Base-by-base conservation (phyloP, 2,329 filamentous ascomycete species). In the Geosmithia putterillii region DNA sequence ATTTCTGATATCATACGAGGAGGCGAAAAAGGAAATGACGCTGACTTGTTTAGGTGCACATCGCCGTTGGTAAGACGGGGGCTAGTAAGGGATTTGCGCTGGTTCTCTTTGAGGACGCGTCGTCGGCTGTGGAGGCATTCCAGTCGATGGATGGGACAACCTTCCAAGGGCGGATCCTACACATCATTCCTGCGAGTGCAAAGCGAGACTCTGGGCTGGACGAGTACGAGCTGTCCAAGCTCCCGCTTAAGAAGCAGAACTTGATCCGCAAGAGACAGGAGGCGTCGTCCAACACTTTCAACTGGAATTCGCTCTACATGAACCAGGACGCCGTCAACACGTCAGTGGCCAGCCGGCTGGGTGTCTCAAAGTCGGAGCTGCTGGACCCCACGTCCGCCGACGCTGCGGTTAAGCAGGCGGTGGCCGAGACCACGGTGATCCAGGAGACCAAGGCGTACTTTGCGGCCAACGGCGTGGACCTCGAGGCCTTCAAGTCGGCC, bases 271-370 rank as follows among this genome's bases (percentile, higher is more conserved):
- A 84, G 55, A 94, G 86, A 64, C 74, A 81, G 41, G 83, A 90
- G 54, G 86, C 89, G 19, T 74, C 84, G 8, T 82, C 81, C 23
- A 79, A 75, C 41, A 79, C 76, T 1, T 96, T 96, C 66, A 95
- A 90, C 59, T 98, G 92, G 92, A 98, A 98, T 67, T 90, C 89
- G n/a, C 70, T 98, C n/a, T 98, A 92, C 63, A 94, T 98, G 85
- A 95, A 84, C 63, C 84, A 87, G 65, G 89, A 98, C 67, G 86
- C 92, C 42, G 88, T 98, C 42, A 89, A 95, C 64, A 80, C 86
- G 41, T 94, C 89, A 6, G 79, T 95, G 47, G 87, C 92, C 40
- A 79, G 82, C 56, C 83, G 89, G 43, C 72, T 98, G 45, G 89
- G 90, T 40, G 77, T 98, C 45, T 83, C 84, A 44, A 98, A 98